Evolutionary conservation across 2,329 filamentous ascomycete genomes (phyloP), one percentile per base, ranked within the genome.

Genomic region (Dendryphion nanum): DNA sequence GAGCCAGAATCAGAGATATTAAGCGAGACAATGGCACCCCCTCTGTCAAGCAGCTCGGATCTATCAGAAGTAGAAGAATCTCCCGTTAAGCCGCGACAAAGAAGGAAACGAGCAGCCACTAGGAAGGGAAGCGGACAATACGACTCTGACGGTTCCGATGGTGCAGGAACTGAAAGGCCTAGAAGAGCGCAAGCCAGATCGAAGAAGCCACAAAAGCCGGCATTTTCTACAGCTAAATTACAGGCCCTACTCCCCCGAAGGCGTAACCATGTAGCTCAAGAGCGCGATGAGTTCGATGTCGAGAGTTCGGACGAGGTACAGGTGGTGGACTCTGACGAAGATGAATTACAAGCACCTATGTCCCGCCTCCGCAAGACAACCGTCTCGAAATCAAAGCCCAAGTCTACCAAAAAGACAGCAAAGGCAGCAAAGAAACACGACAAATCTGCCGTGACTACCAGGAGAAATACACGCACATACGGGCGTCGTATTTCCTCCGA

Each of bases 241-340:
- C 70, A 72, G 44, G 57, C 61, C 5, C 50, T 75, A 6, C 57
- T 75, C 13, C 72, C 72, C 8, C 70, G 67, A 41, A 61, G 69
- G 38, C 55, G 66, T 16, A 59, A 49, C 23, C 59, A 53, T 34
- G 41, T 55, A 16, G 47, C 41, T 17, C 41, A 43, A 19, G 54
- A 64, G 40, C 47, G 49, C 37, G 57, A 63, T 35, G 64, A 70
- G 19, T 73, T 66, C 42, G 68, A 73, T 37, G 46, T 74, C 5
- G 55, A 63, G 2, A 63, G 59, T 8, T 66, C 61, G 6, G 61
- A 61, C 19, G 59, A 61, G n/a, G 48, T 55, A 7, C 55, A 51
- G 5, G 38, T 21, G 3, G 23, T 30, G 7, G 50, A 45, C 26
- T 37, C 52, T 16, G 62, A 67, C 33, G 61, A 63, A 4, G 69